Base-by-base conservation (phyloP, 2,329 filamentous ascomycete genomes). In the Aspergillus fumigatus region DNA sequence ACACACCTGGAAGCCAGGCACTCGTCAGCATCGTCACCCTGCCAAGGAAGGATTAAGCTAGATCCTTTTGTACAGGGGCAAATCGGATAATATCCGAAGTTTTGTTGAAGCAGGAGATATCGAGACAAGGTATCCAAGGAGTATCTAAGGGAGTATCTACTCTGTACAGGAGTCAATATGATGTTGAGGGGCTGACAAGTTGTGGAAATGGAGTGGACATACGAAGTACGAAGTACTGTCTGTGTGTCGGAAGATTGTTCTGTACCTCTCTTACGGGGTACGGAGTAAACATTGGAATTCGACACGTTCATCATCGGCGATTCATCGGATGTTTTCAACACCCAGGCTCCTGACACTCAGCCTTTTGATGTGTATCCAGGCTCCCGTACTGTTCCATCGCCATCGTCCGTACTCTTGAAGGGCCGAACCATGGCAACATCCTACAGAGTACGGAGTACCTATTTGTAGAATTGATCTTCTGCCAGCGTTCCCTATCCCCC, bases 31-130 rank as follows among this genome's bases (percentile, higher is more conserved):
- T 41, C 14, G 38, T 19, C 9, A 21, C 19, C 40, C 21, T 11
- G 21, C 4, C n/a, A 43, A 4, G 0, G 40, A 43, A 27, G 26
- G 45, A 21, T 54, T 4, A 11, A 38, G 4, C 40, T 48, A 10
- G 19, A 19, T 29, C 6, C 11, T 17, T 27, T 3, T 19, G 14
- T 10, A 38, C 26, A 14, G 49, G 35, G n/a, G 29, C 8, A 27
- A 17, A 48, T 50, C 49, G 54, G 54, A 19, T 50, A 50, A 52
- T 56, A 49, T 53, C 54, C 50, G 54, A 35, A 53, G 51, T 23
- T 52, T 49, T 40, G 48, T 35, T 35, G 40, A 43, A 21, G 40
- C 11, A 11, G 40, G 17, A 43, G 40, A 9, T 21, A 21, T 9
- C 23, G n/a, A 19, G 41, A 45, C 8, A 3, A 43, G 41, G 41